Percentiles rank a stretch among this genome's conserved stretches.
These are phyloP conservation scores for Fusarium miscanthi DNA, from an alignment of 2,329 filamentous ascomycete genomes.

Conservation along the genomic window DNA sequence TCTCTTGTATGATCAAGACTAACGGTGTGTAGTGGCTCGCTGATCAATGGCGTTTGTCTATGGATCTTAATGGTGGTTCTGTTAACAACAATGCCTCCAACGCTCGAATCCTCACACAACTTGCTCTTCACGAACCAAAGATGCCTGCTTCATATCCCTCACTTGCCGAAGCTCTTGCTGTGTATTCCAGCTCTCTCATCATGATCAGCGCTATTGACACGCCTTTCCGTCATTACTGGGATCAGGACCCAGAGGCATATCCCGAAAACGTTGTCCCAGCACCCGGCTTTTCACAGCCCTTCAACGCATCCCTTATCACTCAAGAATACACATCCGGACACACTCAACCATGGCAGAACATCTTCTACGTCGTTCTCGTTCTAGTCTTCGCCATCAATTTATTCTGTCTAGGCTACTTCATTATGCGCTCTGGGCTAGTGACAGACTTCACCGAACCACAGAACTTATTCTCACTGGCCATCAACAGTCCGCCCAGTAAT, in stretches of 20 bases:
- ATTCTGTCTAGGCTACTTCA: slow-evolving; percentile 71
- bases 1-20: neutral
- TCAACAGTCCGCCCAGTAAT: slow-evolving; percentile 65
- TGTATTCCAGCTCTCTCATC: slow-evolving; percentile 74
- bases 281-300: slow-evolving; percentile 63
- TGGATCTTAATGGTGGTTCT: slow-evolving; percentile 67
- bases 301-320: slow-evolving; percentile 71
- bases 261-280: slow-evolving; percentile 50
- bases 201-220: slow-evolving; percentile 68
- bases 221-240: slow-evolving; percentile 70
- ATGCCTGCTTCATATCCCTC: slow-evolving; percentile 69
- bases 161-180: slow-evolving; percentile 78
- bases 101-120: slow-evolving; percentile 65
- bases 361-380: slow-evolving; percentile 75
- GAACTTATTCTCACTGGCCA: slow-evolving; percentile 77
- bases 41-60: slow-evolving; percentile 63
- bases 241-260: slow-evolving; percentile 46
- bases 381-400: slow-evolving; percentile 75
- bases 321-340: slow-evolving; percentile 79
- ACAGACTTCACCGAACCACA: slow-evolving; percentile 84
- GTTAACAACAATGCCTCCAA: slow-evolving; percentile 68
- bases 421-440: slow-evolving; percentile 68
- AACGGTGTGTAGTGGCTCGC: slow-evolving; percentile 56
- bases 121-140: slow-evolving; percentile 55
- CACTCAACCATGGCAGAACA: slow-evolving; percentile 66